These are phyloP conservation scores for Lachancea thermotolerans DNA, from an alignment of 805 yeast genomes.

Conservation along the genomic window DNA sequence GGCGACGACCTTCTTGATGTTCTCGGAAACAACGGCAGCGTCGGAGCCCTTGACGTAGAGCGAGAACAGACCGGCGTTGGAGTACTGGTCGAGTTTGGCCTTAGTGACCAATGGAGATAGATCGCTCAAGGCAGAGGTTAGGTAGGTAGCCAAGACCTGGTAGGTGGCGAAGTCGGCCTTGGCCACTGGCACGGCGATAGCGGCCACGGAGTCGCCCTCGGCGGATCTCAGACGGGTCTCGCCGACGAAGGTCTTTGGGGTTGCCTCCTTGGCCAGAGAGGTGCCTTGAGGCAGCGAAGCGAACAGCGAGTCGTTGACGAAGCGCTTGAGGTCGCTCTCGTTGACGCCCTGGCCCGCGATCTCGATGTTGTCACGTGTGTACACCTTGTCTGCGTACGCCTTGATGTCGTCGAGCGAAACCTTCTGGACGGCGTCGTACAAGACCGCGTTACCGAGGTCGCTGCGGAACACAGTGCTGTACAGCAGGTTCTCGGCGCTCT, in stretches of 20 bases:
- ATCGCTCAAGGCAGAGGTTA: slow-evolving; percentile 53
- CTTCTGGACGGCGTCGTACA: slow-evolving; percentile 58
- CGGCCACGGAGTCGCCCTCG: slow-evolving; percentile 59
- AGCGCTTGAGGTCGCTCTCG: slow-evolving; percentile 59
- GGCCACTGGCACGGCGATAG: slow-evolving; percentile 73
- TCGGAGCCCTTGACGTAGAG: slow-evolving; percentile 55
- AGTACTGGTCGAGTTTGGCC: slow-evolving; percentile 54
- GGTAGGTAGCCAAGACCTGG: slow-evolving; percentile 63
- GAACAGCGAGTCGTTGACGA: slow-evolving; percentile 60
- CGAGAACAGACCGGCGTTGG: slow-evolving; percentile 76
- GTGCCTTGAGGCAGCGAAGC: slow-evolving; percentile 54
- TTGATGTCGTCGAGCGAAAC: slow-evolving; percentile 59
- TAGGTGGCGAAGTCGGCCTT: slow-evolving; percentile 56
- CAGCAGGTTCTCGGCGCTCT: slow-evolving; percentile 67
- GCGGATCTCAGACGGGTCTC: slow-evolving; percentile 61
- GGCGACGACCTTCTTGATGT: slow-evolving; percentile 54
- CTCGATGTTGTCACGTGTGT: slow-evolving; percentile 63
- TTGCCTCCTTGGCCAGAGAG: slow-evolving; percentile 34
- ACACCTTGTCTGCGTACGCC: slow-evolving; percentile 58
- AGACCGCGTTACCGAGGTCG: slow-evolving; percentile 81
- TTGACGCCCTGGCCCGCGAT: slow-evolving; percentile 69
- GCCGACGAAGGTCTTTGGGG: slow-evolving; percentile 48
- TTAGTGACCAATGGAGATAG: slow-evolving; percentile 46
- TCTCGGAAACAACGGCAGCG: slow-evolving; percentile 51
- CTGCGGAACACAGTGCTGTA: slow-evolving; percentile 76